These are phyloP conservation scores for Epichloe sylvatica DNA, from an alignment of 2,329 filamentous ascomycete species.

Conservation along the genomic window DNA sequence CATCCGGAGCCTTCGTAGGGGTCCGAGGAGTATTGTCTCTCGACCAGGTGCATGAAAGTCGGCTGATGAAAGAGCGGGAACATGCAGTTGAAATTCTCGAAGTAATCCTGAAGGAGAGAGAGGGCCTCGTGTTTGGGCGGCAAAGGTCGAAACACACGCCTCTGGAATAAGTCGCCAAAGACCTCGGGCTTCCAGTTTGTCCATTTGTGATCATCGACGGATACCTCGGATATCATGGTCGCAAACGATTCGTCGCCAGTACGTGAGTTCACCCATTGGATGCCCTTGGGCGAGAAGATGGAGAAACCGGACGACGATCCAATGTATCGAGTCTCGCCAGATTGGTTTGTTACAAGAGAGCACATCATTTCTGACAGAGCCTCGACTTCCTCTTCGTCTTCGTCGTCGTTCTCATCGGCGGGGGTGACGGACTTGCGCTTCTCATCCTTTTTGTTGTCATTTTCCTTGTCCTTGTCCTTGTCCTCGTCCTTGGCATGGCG, in stretches of 20 bases:
- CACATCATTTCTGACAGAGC: conserved; percentile 97
- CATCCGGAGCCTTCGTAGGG: conserved; percentile 92
- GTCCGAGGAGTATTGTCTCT: conserved; percentile 82
- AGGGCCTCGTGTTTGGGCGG: conserved; percentile 78
- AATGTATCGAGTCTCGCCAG: conserved; percentile 89
- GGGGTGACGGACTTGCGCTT: conserved; percentile 23
- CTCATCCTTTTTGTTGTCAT: conserved; percentile 20
- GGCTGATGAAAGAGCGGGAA: conserved; percentile 95
- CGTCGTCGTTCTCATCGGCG: conserved; percentile 29
- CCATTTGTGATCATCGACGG: conserved; percentile 88
- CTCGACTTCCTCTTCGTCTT: conserved; percentile 57
- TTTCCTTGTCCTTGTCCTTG: conserved; percentile 14
- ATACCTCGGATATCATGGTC: conserved; percentile 84
- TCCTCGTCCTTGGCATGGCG: conserved; percentile 25
- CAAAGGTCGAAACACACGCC: conserved; percentile 68
- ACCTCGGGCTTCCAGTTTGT: conserved; percentile 97
- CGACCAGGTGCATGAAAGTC: conserved; percentile 94
- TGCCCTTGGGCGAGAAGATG: conserved; percentile 95
- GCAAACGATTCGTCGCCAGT: conserved; percentile 93
- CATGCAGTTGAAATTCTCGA: conserved; percentile 98
- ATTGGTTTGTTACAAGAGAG: conserved; percentile 87
- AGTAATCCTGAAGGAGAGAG: conserved; percentile 82
- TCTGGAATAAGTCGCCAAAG: conserved; percentile 80
- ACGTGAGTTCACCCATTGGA: conserved; percentile 96
- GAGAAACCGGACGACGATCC: conserved; percentile 98